Percentiles rank a stretch among this genome's conserved stretches.
Evolutionary conservation across 2,329 filamentous ascomycete genomes (phyloP).

Genomic region (Paramyrothecium roridum): DNA sequence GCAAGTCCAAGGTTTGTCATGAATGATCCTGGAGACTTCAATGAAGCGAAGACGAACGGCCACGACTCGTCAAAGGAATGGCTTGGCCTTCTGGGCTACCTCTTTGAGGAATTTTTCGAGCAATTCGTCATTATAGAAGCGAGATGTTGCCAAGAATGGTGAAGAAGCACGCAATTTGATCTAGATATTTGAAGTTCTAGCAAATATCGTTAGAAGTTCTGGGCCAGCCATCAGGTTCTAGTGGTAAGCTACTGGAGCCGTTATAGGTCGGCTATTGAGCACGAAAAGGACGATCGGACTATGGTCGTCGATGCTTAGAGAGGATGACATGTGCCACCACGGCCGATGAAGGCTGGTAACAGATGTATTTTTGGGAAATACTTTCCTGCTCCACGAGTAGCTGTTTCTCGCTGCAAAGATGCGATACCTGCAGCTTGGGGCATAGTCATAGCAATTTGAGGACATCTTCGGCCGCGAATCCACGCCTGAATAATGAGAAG

Average conservation of each 20-base stretch:
- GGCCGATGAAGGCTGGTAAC: neutral
- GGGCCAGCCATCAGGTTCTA: neutral
- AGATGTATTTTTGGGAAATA: neutral
- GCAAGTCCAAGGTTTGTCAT: neutral
- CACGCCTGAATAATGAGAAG: too few species aligned
- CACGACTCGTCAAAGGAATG: conserved; percentile 1
- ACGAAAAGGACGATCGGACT: neutral
- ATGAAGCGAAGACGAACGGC: neutral
- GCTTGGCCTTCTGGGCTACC: neutral
- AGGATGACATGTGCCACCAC: neutral
- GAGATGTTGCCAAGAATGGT: neutral
- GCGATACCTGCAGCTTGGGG: too few species aligned
- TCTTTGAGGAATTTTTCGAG: neutral
- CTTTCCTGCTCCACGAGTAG: neutral
- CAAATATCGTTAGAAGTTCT: neutral
- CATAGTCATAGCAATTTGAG: too few species aligned
- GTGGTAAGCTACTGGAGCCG: neutral
- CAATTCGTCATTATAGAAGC: conserved; percentile 4
- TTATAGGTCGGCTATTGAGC: neutral
- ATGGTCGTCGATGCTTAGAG: neutral
- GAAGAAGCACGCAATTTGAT: neutral
- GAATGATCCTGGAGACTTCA: neutral
- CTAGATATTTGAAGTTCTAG: neutral
- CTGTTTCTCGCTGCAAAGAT: too few species aligned
- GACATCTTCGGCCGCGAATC: too few species aligned